These are phyloP conservation scores for Colletotrichum tamarilloi DNA, from an alignment of 2,329 filamentous ascomycete species.

Conservation along the genomic window DNA sequence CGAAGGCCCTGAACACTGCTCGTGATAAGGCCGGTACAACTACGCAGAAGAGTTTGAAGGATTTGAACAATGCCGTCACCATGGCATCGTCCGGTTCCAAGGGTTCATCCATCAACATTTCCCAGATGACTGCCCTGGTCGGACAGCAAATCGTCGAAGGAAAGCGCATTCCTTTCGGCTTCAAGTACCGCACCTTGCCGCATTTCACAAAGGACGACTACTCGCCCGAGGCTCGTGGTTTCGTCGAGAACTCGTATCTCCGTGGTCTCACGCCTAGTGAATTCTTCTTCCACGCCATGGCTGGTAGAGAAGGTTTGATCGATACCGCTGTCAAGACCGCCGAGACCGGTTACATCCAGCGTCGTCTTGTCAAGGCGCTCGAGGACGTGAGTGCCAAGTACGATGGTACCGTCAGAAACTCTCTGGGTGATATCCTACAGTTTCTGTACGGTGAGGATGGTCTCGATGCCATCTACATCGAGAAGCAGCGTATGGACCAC, in stretches of 20 bases:
- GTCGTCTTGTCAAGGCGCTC: slow-evolving; percentile 96
- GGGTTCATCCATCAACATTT: slow-evolving; percentile 99
- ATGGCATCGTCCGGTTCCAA: slow-evolving; percentile 98
- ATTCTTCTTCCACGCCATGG: slow-evolving; percentile 99
- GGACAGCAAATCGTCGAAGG: slow-evolving; percentile 98
- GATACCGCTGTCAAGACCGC: slow-evolving; percentile 99
- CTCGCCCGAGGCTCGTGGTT: slow-evolving; percentile 94
- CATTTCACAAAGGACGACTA: slow-evolving; percentile 99
- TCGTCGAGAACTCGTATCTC: slow-evolving; percentile 98
- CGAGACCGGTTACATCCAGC: slow-evolving; percentile 98
- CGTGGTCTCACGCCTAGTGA: slow-evolving; percentile 94
- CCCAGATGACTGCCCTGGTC: slow-evolving; percentile 98
- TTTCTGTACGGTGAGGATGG: slow-evolving; percentile 99
- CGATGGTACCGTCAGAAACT: slow-evolving; percentile 97
- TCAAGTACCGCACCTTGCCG: slow-evolving; percentile 96
- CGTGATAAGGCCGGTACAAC: slow-evolving; percentile 96
- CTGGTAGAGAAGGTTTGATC: slow-evolving; percentile 99
- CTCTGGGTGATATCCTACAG: slow-evolving; percentile 93
- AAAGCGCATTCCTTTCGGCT: slow-evolving; percentile 98
- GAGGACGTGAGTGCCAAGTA: slow-evolving; percentile 99
- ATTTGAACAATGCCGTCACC: slow-evolving; percentile 94
- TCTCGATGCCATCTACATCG: slow-evolving; percentile 91
- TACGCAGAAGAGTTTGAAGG: slow-evolving; percentile 92
- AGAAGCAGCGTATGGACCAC: slow-evolving; percentile 90
- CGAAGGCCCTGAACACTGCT: slow-evolving; percentile 91